Evolutionary conservation across 768 basidiomycete species (phyloP).

Genomic region (Galerina marginata): DNA sequence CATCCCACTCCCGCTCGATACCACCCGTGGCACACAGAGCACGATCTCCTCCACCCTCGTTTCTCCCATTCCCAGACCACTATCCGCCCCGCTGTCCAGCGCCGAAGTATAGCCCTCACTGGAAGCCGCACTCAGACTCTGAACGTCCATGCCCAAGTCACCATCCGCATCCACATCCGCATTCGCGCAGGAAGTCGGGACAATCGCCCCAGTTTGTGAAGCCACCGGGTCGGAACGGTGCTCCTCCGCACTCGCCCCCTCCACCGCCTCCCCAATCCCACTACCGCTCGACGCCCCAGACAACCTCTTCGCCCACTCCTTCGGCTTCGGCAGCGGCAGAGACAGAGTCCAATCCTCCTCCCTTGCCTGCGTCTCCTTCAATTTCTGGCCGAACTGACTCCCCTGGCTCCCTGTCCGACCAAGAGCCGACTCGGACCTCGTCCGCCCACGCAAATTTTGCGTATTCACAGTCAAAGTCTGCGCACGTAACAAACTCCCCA

Average conservation of each 20-base stretch:
- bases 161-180: not conserved
- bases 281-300: not conserved
- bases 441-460: no score
- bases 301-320: slow-evolving; percentile 7
- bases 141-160: not conserved
- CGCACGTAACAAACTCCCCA: not conserved
- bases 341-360: slow-evolving; percentile 27
- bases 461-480: not conserved
- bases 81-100: no score
- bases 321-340: slow-evolving; percentile 11
- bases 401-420: no score
- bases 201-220: not conserved
- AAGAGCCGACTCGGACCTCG: no score
- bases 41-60: slow-evolving; percentile 1
- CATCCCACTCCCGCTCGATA: slow-evolving; percentile 9
- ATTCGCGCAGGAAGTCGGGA: not conserved
- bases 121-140: not conserved
- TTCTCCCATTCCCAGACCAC: not conserved
- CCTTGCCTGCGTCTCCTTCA: not conserved
- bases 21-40: slow-evolving; percentile 9
- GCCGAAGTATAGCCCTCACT: no score
- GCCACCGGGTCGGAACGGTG: not conserved
- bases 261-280: not conserved
- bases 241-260: not conserved
- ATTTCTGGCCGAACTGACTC: not conserved